Percentiles rank a stretch among this genome's conserved stretches.
Evolutionary conservation across 2,329 filamentous ascomycete species (phyloP).

Genomic region (Hypoxylon sp.): DNA sequence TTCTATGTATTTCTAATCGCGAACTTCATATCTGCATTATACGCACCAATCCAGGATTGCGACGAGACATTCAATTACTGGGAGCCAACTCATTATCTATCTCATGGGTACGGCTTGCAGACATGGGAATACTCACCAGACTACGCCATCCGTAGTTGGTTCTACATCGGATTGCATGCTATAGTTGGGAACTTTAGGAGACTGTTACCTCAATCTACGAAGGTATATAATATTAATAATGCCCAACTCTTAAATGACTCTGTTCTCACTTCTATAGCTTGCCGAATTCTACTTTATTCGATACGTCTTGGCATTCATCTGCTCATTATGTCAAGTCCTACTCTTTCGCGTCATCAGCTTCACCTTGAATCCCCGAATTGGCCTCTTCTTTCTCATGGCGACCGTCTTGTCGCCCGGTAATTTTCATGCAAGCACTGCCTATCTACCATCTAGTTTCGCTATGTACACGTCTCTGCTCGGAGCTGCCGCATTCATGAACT

Average conservation of each 20-base stretch:
- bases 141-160: slow-evolving; percentile 95
- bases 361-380: slow-evolving; percentile 85
- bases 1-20: slow-evolving; percentile 85
- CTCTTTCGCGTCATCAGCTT: slow-evolving; percentile 84
- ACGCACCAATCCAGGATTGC: slow-evolving; percentile 95
- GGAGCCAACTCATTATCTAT: slow-evolving; percentile 96
- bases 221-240: slow-evolving; percentile 58
- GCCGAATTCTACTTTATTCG: slow-evolving; percentile 92
- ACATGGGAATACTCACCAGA: slow-evolving; percentile 99
- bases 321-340: slow-evolving; percentile 85
- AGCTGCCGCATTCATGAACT: slow-evolving; percentile 90
- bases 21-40: slow-evolving; percentile 82
- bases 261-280: slow-evolving; percentile 57
- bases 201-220: slow-evolving; percentile 72
- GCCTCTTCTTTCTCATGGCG: slow-evolving; percentile 84
- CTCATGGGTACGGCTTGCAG: slow-evolving; percentile 92
- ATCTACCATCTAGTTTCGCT: slow-evolving; percentile 93
- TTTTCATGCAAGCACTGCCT: slow-evolving; percentile 90
- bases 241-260: slow-evolving; percentile 14
- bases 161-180: slow-evolving; percentile 87
- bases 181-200: slow-evolving; percentile 76
- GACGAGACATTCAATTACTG: slow-evolving; percentile 99
- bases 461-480: slow-evolving; percentile 96
- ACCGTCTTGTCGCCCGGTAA: slow-evolving; percentile 88
- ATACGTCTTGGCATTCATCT: slow-evolving; percentile 79